These are phyloP conservation scores for Malus hybrid DNA, from an alignment of 331 rosid species.

Conservation along the genomic window DNA sequence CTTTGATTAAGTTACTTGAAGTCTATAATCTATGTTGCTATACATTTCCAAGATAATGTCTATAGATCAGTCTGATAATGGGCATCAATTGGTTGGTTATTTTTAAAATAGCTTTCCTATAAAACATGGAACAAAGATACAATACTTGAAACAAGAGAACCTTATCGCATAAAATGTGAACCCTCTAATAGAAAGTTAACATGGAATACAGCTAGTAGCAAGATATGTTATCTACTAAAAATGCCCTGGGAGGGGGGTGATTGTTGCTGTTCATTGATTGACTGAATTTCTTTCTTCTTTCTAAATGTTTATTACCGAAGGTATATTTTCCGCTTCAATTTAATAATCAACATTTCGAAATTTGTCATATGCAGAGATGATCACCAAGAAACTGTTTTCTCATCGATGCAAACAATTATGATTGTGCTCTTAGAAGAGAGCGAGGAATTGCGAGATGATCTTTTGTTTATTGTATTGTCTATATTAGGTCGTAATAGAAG, in stretches of 20 bases:
- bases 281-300: background rate
- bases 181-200: background rate
- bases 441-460: conserved; percentile 76
- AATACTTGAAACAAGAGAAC: background rate
- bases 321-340: background rate
- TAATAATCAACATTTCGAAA: conserved; percentile 1
- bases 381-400: conserved; percentile 86
- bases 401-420: conserved; percentile 95
- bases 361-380: conserved; percentile 71
- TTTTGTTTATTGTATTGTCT: conserved; percentile 58
- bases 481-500: conserved; percentile 64
- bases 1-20: background rate
- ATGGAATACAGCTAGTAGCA: background rate
- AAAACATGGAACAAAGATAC: background rate
- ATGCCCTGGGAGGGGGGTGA: background rate
- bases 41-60: background rate
- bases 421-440: conserved; percentile 91
- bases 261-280: background rate
- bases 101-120: background rate
- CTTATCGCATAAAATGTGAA: background rate
- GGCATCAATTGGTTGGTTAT: background rate
- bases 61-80: background rate
- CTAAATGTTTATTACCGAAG: background rate
- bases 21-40: background rate
- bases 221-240: background rate